Percentiles rank a stretch among this genome's conserved stretches.
Conservation (phyloP, 345 rosid species). For the Acer yangbiense region DNA sequence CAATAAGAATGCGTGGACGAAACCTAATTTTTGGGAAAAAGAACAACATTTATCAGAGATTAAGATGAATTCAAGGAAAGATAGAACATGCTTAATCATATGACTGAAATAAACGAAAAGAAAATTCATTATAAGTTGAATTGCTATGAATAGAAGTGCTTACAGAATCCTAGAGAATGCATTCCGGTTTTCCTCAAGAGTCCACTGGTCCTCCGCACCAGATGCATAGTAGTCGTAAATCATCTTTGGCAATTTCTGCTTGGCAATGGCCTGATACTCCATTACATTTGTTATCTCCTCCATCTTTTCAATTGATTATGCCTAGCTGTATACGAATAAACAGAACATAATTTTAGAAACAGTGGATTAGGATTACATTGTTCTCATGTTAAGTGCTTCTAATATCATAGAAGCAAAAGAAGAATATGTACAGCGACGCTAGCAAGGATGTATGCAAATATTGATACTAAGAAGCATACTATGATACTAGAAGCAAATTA, state of each 20-base stretch:
- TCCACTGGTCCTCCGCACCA: constrained; percentile 98
- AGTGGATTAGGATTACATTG: neutral
- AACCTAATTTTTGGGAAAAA: constrained; percentile 47
- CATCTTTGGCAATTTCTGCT: constrained; percentile 90
- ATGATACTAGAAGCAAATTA: no score
- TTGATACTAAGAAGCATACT: neutral
- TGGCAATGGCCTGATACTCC: constrained; percentile 88
- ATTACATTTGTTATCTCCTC: constrained; percentile 83
- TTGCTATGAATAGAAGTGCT: constrained; percentile 19
- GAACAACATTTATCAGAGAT: neutral
- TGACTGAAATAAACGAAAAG: neutral
- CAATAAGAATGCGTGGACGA: constrained; percentile 87
- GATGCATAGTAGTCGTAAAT: constrained; percentile 89
- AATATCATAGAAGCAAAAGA: constrained; percentile 2
- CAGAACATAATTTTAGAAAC: neutral
- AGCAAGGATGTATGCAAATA: neutral
- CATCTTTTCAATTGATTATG: constrained; percentile 22
- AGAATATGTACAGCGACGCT: neutral
- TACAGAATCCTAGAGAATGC: constrained; percentile 90
- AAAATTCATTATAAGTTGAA: neutral
- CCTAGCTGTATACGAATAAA: neutral
- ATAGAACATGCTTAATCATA: neutral
- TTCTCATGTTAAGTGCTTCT: neutral
- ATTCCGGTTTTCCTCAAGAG: constrained; percentile 74
- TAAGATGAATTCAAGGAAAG: constrained; percentile 1